Evolutionary conservation across 345 rosid genomes (phyloP).

Genomic region (Adansonia digitata): DNA sequence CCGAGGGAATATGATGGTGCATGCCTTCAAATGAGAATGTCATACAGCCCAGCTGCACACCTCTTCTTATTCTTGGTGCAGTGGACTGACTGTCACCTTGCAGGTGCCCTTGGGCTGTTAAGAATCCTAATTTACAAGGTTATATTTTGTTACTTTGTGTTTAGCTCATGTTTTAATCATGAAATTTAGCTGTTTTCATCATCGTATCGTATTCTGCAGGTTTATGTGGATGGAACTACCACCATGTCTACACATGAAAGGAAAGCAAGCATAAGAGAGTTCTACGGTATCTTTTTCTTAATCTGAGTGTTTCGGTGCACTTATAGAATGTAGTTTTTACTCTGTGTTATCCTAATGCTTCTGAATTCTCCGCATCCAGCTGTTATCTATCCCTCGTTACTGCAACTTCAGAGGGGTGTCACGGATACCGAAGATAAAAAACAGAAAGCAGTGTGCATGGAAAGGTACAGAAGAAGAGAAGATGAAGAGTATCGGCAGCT

Average conservation of each 20-base stretch:
- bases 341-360: slow-evolving; percentile 1
- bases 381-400: slow-evolving; percentile 56
- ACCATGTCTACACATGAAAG: slow-evolving; percentile 61
- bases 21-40: slow-evolving; percentile 73
- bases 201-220: slow-evolving; percentile 30
- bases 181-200: not conserved
- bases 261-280: slow-evolving; percentile 59
- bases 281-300: slow-evolving; percentile 43
- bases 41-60: slow-evolving; percentile 70
- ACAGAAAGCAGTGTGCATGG: slow-evolving; percentile 50
- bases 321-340: not conserved
- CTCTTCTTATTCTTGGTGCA: slow-evolving; percentile 62
- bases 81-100: slow-evolving; percentile 67
- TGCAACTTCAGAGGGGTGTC: slow-evolving; percentile 57
- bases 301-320: not conserved
- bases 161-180: not conserved
- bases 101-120: slow-evolving; percentile 61
- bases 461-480: slow-evolving; percentile 50
- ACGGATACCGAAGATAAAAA: slow-evolving; percentile 55
- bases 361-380: slow-evolving; percentile 30
- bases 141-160: not conserved
- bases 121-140: slow-evolving; percentile 68
- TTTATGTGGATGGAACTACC: slow-evolving; percentile 66
- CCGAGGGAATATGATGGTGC: slow-evolving; percentile 61
- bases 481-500: slow-evolving; percentile 29